phyloP scores from a whole-genome alignment of 306 rosid genomes.

The Betula pendula region DNA sequence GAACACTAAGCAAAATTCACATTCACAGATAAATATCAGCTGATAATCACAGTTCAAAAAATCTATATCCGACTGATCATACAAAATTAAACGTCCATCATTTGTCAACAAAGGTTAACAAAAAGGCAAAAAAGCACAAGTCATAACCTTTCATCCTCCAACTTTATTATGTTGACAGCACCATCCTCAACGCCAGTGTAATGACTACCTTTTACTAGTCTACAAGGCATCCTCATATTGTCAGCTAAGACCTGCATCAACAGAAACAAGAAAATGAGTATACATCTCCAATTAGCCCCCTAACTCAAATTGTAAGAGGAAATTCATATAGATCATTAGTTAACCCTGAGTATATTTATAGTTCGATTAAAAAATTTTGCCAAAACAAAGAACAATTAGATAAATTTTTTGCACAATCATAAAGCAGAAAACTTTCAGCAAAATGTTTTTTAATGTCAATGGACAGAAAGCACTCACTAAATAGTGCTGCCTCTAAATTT shows the following conservation, averaged over 20 bases:
- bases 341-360: background rate
- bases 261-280: slow-evolving; percentile 27
- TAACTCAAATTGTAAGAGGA: slow-evolving; percentile 13
- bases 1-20: background rate
- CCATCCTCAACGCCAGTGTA: slow-evolving; percentile 98
- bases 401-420: no score
- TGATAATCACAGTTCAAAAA: background rate
- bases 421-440: no score
- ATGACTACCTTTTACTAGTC: slow-evolving; percentile 93
- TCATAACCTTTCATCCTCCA: slow-evolving; percentile 89
- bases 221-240: slow-evolving; percentile 91
- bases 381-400: background rate
- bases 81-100: background rate
- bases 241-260: slow-evolving; percentile 88
- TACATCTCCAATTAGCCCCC: slow-evolving; percentile 18
- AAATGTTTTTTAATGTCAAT: no score
- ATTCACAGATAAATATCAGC: background rate
- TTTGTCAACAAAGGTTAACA: slow-evolving; percentile 26
- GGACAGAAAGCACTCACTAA: no score
- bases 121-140: slow-evolving; percentile 24
- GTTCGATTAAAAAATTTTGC: background rate
- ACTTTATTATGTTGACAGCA: slow-evolving; percentile 87
- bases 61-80: background rate
- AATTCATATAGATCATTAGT: slow-evolving; percentile 6
- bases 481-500: no score